Evolutionary conservation across 257 asterid species (phyloP).

Genomic region (Solanum verrucosum): DNA sequence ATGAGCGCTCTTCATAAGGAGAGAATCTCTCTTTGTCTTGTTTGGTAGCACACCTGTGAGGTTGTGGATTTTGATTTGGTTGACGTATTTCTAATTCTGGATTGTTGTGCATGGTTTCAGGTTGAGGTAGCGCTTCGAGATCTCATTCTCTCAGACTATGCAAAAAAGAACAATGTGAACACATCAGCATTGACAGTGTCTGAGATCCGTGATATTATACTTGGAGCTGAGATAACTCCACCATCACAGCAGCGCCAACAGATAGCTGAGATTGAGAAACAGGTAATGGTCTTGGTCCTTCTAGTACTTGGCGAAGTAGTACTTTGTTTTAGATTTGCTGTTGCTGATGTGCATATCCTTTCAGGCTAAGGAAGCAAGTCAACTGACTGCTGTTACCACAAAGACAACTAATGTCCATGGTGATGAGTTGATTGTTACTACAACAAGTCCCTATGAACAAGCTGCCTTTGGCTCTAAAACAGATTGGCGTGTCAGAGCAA

Average conservation of each 20-base stretch:
- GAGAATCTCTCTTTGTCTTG: not conserved
- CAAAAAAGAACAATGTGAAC: constrained; percentile 96
- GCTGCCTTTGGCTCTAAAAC: constrained; percentile 82
- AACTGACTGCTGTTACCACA: constrained; percentile 94
- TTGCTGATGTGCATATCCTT: not conserved
- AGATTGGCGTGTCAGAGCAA: constrained; percentile 99
- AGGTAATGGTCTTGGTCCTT: constrained; percentile 29
- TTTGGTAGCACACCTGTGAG: not conserved
- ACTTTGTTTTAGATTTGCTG: not conserved
- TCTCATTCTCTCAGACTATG: constrained; percentile 91
- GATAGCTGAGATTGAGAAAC: constrained; percentile 95
- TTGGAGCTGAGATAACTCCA: constrained; percentile 98
- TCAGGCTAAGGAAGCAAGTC: constrained; percentile 93
- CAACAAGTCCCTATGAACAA: constrained; percentile 96
- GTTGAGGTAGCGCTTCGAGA: constrained; percentile 98
- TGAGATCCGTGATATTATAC: constrained; percentile 96
- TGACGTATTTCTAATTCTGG: not conserved
- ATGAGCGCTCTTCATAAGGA: not conserved
- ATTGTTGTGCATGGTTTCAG: constrained; percentile 24
- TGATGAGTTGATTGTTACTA: constrained; percentile 83
- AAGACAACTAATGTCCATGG: constrained; percentile 93
- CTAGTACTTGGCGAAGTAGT: not conserved
- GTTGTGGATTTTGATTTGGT: not conserved
- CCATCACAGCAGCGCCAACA: constrained; percentile 98
- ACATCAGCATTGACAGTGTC: constrained; percentile 93